A percentile compares a stretch with the other conserved stretches of the same genome.
phyloP scores from a whole-genome alignment of 2,329 filamentous ascomycete genomes.

The Arthrobotrys conoides region DNA sequence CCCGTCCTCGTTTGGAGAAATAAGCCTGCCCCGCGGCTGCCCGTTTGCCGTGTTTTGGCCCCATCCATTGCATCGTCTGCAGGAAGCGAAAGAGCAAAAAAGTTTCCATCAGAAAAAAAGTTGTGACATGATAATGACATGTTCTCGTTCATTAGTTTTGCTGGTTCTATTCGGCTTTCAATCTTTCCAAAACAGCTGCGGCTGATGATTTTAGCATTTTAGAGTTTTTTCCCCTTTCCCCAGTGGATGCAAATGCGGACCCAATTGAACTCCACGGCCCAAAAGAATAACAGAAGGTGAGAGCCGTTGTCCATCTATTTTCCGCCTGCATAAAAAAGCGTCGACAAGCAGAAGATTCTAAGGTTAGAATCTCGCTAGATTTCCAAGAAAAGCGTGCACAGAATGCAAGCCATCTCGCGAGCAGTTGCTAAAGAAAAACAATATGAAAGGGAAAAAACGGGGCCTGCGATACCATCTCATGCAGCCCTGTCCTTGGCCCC shows the following conservation, averaged over 20 bases:
- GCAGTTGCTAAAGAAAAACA: conserved; percentile 13
- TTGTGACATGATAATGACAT: conserved; percentile 57
- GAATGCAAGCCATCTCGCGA: conserved; percentile 50
- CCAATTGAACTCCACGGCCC: conserved; percentile 2
- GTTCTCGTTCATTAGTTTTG: conserved; percentile 21
- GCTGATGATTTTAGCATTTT: conserved; percentile 36
- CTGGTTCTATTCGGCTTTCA: background rate
- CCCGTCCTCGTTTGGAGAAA: conserved; percentile 41
- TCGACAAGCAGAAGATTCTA: background rate
- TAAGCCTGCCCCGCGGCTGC: conserved; percentile 8
- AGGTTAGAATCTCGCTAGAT: conserved; percentile 13
- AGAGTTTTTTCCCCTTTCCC: background rate
- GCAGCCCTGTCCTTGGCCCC: conserved; percentile 11
- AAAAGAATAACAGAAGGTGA: conserved; percentile 10
- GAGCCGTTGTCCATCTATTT: conserved; percentile 23
- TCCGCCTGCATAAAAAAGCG: background rate
- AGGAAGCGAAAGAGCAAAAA: background rate
- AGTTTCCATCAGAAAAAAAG: too few species aligned
- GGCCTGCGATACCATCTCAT: conserved; percentile 7
- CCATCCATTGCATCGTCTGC: too few species aligned
- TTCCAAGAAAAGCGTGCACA: conserved; percentile 25
- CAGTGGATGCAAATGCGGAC: background rate
- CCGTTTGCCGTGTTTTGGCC: conserved; percentile 12
- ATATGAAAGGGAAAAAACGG: background rate
- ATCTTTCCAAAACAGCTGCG: conserved; percentile 44